Evolutionary conservation across 1,139 yeast genomes (phyloP), one percentile per base, ranked within the genome.

Genomic region (Blastobotrys persicus): DNA sequence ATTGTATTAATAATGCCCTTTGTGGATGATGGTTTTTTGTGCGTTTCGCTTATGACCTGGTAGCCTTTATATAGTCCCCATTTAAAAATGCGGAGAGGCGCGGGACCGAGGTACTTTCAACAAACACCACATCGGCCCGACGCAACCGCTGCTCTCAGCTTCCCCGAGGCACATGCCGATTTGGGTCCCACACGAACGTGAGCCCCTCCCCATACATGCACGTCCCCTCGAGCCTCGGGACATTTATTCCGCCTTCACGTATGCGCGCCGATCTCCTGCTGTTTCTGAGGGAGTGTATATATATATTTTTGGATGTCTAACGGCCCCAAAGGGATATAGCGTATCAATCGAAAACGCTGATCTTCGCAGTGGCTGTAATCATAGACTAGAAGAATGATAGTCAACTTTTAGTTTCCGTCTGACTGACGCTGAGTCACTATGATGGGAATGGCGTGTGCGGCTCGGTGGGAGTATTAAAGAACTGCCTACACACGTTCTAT

Each of bases 1-100:
- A 50, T 50, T 45, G 44, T 50, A n/a, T 17, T 23, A 23, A 9
- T 6, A 23, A 23, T 23, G 28, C 28, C 9, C 9, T 23, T 9
- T 23, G 28, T 23, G n/a, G n/a, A n/a, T n/a, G n/a, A n/a, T n/a
- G n/a, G n/a, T n/a, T n/a, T n/a, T n/a, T n/a, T n/a, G n/a, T n/a
- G n/a, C n/a, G n/a, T n/a, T n/a, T n/a, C n/a, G n/a, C n/a, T n/a
- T n/a, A n/a, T n/a, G n/a, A n/a, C n/a, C n/a, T n/a, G n/a, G n/a
- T n/a, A n/a, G 33, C 38, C 33, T n/a, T 42, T 42, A 42, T 42
- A 42, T 42, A 32, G 14, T n/a, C 26, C 33, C 12, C 7, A 11
- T n/a, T 6, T 18, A 4, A 11, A 23, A 40, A 42, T 42, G 38
- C 44, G 44, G 44, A 32, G 41, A 37, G 41, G 41, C 41, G 19